phyloP scores from a whole-genome alignment of 805 yeast species.

The Zygotorulaspora sp. region DNA sequence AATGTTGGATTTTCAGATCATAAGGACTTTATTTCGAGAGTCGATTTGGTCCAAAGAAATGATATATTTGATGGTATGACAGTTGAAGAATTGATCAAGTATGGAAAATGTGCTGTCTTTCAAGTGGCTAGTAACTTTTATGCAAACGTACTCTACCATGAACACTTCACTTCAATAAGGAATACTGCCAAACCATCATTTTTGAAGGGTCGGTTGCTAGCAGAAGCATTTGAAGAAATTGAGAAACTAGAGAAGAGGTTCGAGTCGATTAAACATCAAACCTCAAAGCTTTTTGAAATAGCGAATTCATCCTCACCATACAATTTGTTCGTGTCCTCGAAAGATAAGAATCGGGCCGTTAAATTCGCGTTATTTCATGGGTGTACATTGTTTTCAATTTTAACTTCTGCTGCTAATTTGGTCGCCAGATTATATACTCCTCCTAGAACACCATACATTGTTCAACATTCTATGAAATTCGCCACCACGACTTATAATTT shows the following conservation, averaged over 20 bases:
- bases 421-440: constrained; percentile 20
- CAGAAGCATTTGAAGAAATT: constrained; percentile 20
- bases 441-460: constrained; percentile 11
- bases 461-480: constrained; percentile 3
- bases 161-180: constrained; percentile 28
- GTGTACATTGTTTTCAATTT: constrained; percentile 10
- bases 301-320: constrained; percentile 8
- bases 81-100: constrained; percentile 12
- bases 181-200: constrained; percentile 24
- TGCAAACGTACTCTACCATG: constrained; percentile 22
- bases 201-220: constrained; percentile 15
- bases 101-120: constrained; percentile 21
- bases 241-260: constrained; percentile 14
- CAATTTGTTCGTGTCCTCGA: constrained; percentile 7
- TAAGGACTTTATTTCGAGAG: constrained; percentile 18
- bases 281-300: constrained; percentile 19
- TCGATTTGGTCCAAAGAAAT: constrained; percentile 10
- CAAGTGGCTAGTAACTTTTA: constrained; percentile 23
- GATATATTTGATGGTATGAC: constrained; percentile 18
- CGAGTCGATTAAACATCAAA: constrained; percentile 23
- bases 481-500: constrained; percentile 8
- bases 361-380: constrained; percentile 20
- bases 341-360: constrained; percentile 13
- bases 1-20: constrained; percentile 25
- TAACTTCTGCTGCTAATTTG: constrained; percentile 20